Evolutionary conservation across 306 rosid genomes (phyloP), one percentile per base, ranked within the genome.

Genomic region (Astragalus membranaceus): DNA sequence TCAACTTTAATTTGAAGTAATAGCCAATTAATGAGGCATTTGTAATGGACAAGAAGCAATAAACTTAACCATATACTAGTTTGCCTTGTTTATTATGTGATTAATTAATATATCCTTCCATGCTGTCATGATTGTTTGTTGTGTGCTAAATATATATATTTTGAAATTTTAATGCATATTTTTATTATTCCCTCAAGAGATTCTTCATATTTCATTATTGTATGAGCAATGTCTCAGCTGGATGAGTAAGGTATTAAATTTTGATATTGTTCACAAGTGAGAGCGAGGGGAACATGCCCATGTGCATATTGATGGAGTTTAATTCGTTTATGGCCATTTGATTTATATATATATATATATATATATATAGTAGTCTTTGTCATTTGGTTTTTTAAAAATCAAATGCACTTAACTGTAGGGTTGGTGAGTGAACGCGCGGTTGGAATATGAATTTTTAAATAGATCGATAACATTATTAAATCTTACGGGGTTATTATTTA

Each of bases 261-360:
- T 66, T 75, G 67, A 17, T 43, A 67, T 70, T 80, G 82, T 33
- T 76, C 75, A 68, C 12, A 76, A 73, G 70, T 33, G 71, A 74
- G 62, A n/a, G 9, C 0, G 30, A 71, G 82, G 92, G 98, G 96
- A 86, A 92, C 98, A 92, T 1, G 75, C 62, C 86, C 98, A 89
- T 88, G 98, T 92, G 98, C 80, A 70, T 82, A 84, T 83, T 86
- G 67, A 86, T 85, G 87, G 83, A 81, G 62, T 76, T 67, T n/a
- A n/a, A n/a, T n/a, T 76, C 74, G 42, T 78, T 85, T 7, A 74
- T 81, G 88, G 69, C 87, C 87, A 67, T 76, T 86, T 76, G 69
- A 80, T 80, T 81, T 53, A 49, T 76, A n/a, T n/a, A n/a, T n/a
- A n/a, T n/a, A n/a, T n/a, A n/a, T n/a, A n/a, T n/a, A n/a, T n/a